phyloP scores from a whole-genome alignment of 1,284 basidiomycete species.

The Tilletia horrida region DNA sequence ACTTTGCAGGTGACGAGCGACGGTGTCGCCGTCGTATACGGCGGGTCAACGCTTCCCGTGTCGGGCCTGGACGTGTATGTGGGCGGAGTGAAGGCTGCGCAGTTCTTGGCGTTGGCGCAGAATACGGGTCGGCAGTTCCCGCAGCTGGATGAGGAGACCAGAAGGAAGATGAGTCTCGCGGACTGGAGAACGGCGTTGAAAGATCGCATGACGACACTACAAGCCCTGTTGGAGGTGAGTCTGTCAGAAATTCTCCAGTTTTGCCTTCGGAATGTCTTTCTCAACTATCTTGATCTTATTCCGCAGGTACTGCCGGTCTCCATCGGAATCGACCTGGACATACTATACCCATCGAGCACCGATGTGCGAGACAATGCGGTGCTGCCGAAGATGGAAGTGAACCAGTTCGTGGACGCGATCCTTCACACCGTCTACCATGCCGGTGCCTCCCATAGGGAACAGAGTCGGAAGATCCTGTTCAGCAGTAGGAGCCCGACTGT shows the following conservation, averaged over 20 bases:
- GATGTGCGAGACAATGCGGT: slow-evolving; percentile 42
- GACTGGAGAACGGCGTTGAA: slow-evolving; percentile 43
- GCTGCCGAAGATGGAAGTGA: slow-evolving; percentile 47
- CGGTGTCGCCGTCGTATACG: slow-evolving; percentile 76
- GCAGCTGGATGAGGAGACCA: slow-evolving; percentile 21
- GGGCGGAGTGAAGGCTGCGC: slow-evolving; percentile 73
- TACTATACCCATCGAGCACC: slow-evolving; percentile 46
- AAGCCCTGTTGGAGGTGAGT: slow-evolving; percentile 36
- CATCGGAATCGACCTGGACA: slow-evolving; percentile 48
- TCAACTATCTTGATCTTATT: neutral
- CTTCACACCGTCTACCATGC: slow-evolving; percentile 52
- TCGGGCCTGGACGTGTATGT: slow-evolving; percentile 72
- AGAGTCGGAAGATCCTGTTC: slow-evolving; percentile 50
- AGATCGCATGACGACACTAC: slow-evolving; percentile 36
- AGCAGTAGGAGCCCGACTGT: slow-evolving; percentile 48
- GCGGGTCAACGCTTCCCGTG: slow-evolving; percentile 70
- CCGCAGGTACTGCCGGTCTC: slow-evolving; percentile 33
- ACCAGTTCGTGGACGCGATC: slow-evolving; percentile 51
- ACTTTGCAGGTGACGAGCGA: slow-evolving; percentile 90
- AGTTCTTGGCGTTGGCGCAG: slow-evolving; percentile 70
- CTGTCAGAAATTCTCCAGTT: neutral
- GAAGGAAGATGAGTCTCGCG: slow-evolving; percentile 27
- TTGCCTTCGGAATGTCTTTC: neutral
- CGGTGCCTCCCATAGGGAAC: slow-evolving; percentile 37
- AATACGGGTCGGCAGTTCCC: slow-evolving; percentile 28